Conservation (phyloP, 257 asterid genomes). For the Lantana camara region DNA sequence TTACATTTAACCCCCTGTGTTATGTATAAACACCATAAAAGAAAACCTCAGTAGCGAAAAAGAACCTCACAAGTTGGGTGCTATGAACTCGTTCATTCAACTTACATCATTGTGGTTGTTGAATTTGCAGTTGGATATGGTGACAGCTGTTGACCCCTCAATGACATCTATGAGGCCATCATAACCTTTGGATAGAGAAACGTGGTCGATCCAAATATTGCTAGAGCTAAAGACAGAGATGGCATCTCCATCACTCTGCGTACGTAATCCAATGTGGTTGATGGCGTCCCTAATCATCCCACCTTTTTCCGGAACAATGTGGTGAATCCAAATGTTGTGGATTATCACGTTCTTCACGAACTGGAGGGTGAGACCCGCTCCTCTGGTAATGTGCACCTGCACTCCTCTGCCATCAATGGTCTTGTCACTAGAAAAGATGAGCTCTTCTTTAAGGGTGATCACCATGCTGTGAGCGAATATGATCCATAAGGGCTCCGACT, state of each 20-base stretch:
- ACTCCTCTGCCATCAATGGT: constrained; percentile 80
- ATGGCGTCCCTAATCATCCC: constrained; percentile 67
- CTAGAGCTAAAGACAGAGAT: constrained; percentile 56
- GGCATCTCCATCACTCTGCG: constrained; percentile 77
- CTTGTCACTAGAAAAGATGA: constrained; percentile 58
- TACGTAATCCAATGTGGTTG: constrained; percentile 60
- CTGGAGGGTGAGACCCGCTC: constrained; percentile 76
- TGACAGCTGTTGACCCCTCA: constrained; percentile 83
- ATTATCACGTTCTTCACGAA: constrained; percentile 64
- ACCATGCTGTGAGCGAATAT: constrained; percentile 47
- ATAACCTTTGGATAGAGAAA: constrained; percentile 45
- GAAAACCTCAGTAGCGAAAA: no score
- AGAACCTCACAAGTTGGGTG: no score
- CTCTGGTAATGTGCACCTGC: constrained; percentile 65
- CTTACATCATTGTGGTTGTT: constrained; percentile 79
- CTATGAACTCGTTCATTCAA: no score
- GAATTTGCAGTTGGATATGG: constrained; percentile 90
- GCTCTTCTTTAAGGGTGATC: constrained; percentile 54
- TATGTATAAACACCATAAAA: no score
- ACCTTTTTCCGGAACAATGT: constrained; percentile 47
- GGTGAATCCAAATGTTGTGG: constrained; percentile 64
- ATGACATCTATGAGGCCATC: constrained; percentile 85
- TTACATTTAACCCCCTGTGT: no score
- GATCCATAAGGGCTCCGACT: constrained; percentile 57
- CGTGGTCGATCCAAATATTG: constrained; percentile 78